A percentile compares a stretch with the other conserved stretches of the same genome.
Conservation (phyloP, 495 filamentous ascomycete genomes). For the Xanthoparmelia taractica region DNA sequence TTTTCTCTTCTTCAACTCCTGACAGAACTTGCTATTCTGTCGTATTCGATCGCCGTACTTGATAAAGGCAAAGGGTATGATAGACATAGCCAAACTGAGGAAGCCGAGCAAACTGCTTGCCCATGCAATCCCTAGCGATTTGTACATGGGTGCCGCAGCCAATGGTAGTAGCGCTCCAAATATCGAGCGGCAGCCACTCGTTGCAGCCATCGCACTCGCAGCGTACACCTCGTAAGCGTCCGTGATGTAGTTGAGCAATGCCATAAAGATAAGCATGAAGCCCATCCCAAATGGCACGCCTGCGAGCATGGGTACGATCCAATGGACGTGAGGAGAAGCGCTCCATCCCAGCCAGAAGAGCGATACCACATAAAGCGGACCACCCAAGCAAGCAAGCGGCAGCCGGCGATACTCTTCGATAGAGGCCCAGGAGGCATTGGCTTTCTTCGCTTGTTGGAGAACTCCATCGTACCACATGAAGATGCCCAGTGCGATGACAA, state of each 20-base stretch:
- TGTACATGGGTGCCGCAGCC: constrained; percentile 39
- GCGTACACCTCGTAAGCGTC: constrained; percentile 68
- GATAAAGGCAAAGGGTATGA: constrained; percentile 36
- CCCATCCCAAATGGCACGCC: constrained; percentile 61
- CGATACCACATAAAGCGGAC: constrained; percentile 52
- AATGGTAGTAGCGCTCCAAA: constrained; percentile 51
- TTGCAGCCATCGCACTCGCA: constrained; percentile 60
- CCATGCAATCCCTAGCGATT: constrained; percentile 38
- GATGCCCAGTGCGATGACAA: constrained; percentile 25
- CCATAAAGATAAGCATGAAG: constrained; percentile 48
- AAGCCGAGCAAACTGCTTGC: constrained; percentile 43
- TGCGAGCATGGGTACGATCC: constrained; percentile 59
- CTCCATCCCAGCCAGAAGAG: constrained; percentile 72
- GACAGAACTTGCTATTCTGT: constrained; percentile 23
- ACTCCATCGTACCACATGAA: constrained; percentile 29
- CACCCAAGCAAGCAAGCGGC: constrained; percentile 56
- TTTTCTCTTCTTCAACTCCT: constrained; percentile 17
- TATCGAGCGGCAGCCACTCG: constrained; percentile 50
- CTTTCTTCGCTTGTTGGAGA: constrained; percentile 27
- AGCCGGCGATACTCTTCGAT: constrained; percentile 53
- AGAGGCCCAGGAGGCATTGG: constrained; percentile 22
- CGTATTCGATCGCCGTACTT: constrained; percentile 36
- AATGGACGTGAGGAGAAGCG: constrained; percentile 45
- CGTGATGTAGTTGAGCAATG: constrained; percentile 60
- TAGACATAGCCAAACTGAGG: constrained; percentile 36